Evolutionary conservation across 2,329 filamentous ascomycete species (phyloP).

Genomic region (Hymenoscyphus infarciens): DNA sequence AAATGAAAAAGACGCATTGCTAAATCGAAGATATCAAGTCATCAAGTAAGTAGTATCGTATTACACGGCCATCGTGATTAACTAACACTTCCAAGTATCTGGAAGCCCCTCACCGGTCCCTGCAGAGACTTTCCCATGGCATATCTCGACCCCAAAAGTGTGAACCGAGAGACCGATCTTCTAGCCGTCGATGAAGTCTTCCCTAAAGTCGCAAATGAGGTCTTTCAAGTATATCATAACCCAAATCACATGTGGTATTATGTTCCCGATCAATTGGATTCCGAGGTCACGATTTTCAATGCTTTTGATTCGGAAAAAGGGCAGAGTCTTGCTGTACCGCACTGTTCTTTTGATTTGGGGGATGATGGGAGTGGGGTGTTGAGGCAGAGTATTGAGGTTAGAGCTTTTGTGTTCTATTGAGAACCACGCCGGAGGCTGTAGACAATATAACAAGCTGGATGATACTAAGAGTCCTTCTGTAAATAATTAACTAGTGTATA

Average conservation of each 20-base stretch:
- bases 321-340: constrained; percentile 9
- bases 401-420: constrained; percentile 16
- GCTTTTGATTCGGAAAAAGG: constrained; percentile 4
- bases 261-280: constrained; percentile 15
- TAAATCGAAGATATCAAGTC: constrained; percentile 13
- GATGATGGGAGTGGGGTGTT: not conserved
- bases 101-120: constrained; percentile 20
- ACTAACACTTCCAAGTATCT: constrained; percentile 11
- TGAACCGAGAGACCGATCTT: constrained; percentile 15
- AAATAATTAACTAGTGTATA: no score
- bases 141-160: constrained; percentile 8
- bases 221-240: constrained; percentile 12
- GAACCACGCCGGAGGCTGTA: not conserved
- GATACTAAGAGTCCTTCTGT: no score
- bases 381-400: constrained; percentile 18
- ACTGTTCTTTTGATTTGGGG: constrained; percentile 11
- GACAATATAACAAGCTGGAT: no score
- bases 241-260: constrained; percentile 18
- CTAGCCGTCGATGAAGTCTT: constrained; percentile 15
- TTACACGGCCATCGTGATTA: no score
- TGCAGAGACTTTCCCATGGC: constrained; percentile 18
- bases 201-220: constrained; percentile 13
- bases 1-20: not conserved
- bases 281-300: not conserved
- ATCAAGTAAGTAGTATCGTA: not conserved